Evolutionary conservation across 2,329 filamentous ascomycete genomes (phyloP), one percentile per base, ranked within the genome.

Genomic region (Exophiala mesophila): DNA sequence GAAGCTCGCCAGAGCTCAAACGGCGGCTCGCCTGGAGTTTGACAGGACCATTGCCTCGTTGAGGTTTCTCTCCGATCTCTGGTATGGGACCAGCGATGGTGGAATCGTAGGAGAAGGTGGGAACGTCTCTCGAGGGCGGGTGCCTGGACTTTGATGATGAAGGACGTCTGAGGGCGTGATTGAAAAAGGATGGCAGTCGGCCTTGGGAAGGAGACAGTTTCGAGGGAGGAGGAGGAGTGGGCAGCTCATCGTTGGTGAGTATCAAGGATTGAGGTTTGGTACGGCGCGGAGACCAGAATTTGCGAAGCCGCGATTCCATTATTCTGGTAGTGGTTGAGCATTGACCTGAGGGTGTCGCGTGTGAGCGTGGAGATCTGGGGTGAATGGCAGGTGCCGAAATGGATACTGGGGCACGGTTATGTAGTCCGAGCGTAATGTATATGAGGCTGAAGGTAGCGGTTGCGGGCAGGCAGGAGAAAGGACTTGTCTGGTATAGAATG

Each of bases 1-100:
- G 31, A n/a, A 55, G 39, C 33, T 57, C 55, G 2, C 54, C 55
- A 6, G 55, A 56, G 30, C 52, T 54, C 39, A 55, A 35, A 13
- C 52, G 46, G 12, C 53, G 53, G 37, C 48, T 54, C n/a, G 54
- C 45, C 23, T 54, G 52, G 6, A 56, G 50, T 34, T 54, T 57
- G 19, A 56, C 50, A 8, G 55, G 52, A 6, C 54, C 55, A 48
- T 57, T 57, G 3, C 55, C 55, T 31, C 52, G 45, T 12, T 54
- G 47, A 30, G 54, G 55, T 16, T 38, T 45, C 13, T 48, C 43
- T 17, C 45, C 50, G 21, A 56, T 18, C 17, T 48, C 36, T 21
- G 55, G 55, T 17, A 46, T 41, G 26, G 41, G 53, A 15, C 55
- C 52, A n/a, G 54, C 37, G 4, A 37, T 21, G 16, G 48, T 44